These are phyloP conservation scores for Tardiomyces depauwii DNA, from an alignment of 1,139 yeast genomes.

Conservation along the genomic window DNA sequence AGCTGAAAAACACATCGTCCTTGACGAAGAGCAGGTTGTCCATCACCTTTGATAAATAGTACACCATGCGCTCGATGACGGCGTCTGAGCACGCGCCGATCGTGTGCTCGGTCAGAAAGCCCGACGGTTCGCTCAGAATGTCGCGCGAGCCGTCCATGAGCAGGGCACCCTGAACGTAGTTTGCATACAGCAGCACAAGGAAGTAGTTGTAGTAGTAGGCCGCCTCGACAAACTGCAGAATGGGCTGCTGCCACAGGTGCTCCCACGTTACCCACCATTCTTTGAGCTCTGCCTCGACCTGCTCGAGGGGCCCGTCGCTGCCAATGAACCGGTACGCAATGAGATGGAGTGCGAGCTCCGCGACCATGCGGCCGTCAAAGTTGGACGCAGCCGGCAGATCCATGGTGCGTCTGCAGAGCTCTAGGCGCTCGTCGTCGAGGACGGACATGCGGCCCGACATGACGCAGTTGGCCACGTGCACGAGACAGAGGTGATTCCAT, in stretches of 20 bases:
- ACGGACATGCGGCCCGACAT: slow-evolving; percentile 66
- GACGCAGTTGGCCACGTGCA: slow-evolving; percentile 58
- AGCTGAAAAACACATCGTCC: slow-evolving; percentile 55
- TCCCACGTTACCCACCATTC: slow-evolving; percentile 67
- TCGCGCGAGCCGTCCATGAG: slow-evolving; percentile 2
- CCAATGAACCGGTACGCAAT: slow-evolving; percentile 55
- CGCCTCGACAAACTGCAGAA: slow-evolving; percentile 65
- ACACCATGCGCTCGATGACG: slow-evolving; percentile 4
- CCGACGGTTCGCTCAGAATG: slow-evolving; percentile 2
- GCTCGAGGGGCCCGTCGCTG: slow-evolving; percentile 21
- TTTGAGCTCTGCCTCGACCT: slow-evolving; percentile 30
- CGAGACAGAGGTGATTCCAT: slow-evolving; percentile 65
- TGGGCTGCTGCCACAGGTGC: slow-evolving; percentile 59
- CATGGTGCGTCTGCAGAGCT: slow-evolving; percentile 50
- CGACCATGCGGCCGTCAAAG: slow-evolving; percentile 76
- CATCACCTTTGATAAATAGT: slow-evolving; percentile 35
- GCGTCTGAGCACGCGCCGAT: background rate
- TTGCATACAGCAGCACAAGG: slow-evolving; percentile 34
- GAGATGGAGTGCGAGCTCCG: slow-evolving; percentile 58
- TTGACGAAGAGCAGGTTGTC: slow-evolving; percentile 33
- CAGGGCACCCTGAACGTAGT: slow-evolving; percentile 7
- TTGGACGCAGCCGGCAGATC: slow-evolving; percentile 58
- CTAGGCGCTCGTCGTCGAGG: slow-evolving; percentile 54
- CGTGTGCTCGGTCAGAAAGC: slow-evolving; percentile 1
- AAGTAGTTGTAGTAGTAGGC: slow-evolving; percentile 58